phyloP scores from a whole-genome alignment of 2,329 filamentous ascomycete species.

The Apiospora aurea region DNA sequence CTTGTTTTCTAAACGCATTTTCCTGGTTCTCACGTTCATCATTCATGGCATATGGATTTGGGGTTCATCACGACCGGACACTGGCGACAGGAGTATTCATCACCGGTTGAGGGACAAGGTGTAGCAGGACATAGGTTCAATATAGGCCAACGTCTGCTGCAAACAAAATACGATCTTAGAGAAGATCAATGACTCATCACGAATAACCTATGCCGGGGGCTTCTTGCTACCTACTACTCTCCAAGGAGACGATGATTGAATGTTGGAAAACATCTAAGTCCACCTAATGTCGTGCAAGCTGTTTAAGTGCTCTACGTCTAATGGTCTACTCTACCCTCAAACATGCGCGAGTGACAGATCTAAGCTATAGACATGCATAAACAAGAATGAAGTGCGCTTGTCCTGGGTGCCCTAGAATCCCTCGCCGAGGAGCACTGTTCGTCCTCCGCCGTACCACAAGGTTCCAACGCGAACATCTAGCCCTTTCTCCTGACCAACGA shows the following conservation, averaged over 20 bases:
- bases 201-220: conserved; percentile 18
- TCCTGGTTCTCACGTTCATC: conserved; percentile 37
- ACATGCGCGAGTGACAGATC: background rate
- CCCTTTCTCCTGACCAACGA: conserved; percentile 85
- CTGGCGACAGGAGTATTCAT: conserved; percentile 50
- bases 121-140: conserved; percentile 35
- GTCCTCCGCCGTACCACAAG: conserved; percentile 88
- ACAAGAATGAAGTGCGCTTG: background rate
- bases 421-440: conserved; percentile 69
- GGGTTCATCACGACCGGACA: conserved; percentile 50
- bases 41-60: conserved; percentile 56
- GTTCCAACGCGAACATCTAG: conserved; percentile 77
- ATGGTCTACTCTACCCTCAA: background rate
- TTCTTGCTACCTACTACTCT: conserved; percentile 15
- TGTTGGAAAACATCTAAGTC: conserved; percentile 13
- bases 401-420: conserved; percentile 56
- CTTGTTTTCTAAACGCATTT: conserved; percentile 89
- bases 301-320: background rate
- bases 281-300: background rate
- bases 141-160: conserved; percentile 32
- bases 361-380: background rate
- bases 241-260: conserved; percentile 13
- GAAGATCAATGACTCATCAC: conserved; percentile 20
- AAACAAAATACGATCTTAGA: conserved; percentile 21
- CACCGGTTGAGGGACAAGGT: conserved; percentile 47